Conservation (phyloP, 345 rosid genomes). For the Rubroshorea leprosula region DNA sequence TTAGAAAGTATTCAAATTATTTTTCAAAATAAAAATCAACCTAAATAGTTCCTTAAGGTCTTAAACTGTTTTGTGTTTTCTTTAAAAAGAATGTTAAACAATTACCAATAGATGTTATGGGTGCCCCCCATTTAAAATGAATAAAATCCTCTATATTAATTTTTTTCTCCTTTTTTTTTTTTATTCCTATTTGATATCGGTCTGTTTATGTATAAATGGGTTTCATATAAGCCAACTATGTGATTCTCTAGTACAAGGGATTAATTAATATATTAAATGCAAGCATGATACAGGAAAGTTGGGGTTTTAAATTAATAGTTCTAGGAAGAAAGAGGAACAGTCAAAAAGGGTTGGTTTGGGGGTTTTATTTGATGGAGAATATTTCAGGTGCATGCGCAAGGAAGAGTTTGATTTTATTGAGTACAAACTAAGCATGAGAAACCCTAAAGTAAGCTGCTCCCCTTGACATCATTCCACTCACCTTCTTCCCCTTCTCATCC, state of each 20-base stretch:
- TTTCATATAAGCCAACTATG: conserved; percentile 35
- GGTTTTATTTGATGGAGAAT: conserved; percentile 26
- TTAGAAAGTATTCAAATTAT: no score
- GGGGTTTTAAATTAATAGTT: conserved; percentile 15
- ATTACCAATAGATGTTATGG: no score
- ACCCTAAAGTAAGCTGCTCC: conserved; percentile 52
- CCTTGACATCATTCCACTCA: conserved; percentile 62
- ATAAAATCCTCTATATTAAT: no score
- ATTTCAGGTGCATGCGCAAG: conserved; percentile 49
- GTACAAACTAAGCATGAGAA: conserved; percentile 53
- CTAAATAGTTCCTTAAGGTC: no score
- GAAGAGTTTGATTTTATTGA: conserved; percentile 30
- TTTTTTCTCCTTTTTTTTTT: no score
- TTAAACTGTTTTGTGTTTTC: no score
- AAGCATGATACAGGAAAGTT: conserved; percentile 25
- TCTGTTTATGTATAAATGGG: no score
- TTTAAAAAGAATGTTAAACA: no score
- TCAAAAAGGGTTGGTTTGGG: conserved; percentile 23
- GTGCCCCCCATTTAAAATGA: no score
- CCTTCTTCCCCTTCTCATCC: conserved; percentile 53
- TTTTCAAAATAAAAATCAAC: no score
- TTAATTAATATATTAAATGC: conserved; percentile 17
- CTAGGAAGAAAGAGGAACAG: conserved; percentile 18
- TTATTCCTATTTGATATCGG: no score
- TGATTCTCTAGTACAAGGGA: conserved; percentile 20